phyloP scores from a whole-genome alignment of 176 grass and related monocot species.

The Miscanthus lutarioriparius region DNA sequence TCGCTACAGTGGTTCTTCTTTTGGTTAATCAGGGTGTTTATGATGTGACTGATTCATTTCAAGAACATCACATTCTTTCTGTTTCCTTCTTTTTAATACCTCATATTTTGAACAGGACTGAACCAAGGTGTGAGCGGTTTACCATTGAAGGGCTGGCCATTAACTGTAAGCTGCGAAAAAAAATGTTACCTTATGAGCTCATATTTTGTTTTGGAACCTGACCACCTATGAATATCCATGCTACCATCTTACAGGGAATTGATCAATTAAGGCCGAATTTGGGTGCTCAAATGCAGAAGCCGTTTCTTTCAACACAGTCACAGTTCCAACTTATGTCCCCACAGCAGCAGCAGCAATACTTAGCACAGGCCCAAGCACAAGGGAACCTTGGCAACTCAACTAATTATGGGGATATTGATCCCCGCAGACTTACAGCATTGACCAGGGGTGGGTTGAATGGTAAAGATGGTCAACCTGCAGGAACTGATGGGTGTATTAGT shows the following conservation, averaged over 20 bases:
- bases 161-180: constrained; percentile 62
- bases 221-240: constrained; percentile 24
- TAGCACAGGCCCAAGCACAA: constrained; percentile 97
- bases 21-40: constrained; percentile 22
- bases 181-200: constrained; percentile 24
- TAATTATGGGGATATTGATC: constrained; percentile 83
- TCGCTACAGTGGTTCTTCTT: background rate
- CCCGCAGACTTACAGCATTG: constrained; percentile 63
- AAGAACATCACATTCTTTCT: constrained; percentile 20
- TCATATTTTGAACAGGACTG: constrained; percentile 58
- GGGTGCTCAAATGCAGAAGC: constrained; percentile 90
- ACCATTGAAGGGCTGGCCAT: constrained; percentile 98
- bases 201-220: constrained; percentile 27
- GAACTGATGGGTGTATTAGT: constrained; percentile 80
- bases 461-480: constrained; percentile 78
- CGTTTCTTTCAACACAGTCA: constrained; percentile 80
- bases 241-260: constrained; percentile 61
- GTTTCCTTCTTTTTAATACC: constrained; percentile 20
- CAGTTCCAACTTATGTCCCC: constrained; percentile 97
- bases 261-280: constrained; percentile 86
- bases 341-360: constrained; percentile 88
- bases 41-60: constrained; percentile 30
- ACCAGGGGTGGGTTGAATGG: constrained; percentile 62
- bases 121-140: constrained; percentile 93
- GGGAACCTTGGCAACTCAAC: constrained; percentile 59